Evolutionary conservation across 2,329 filamentous ascomycete species (phyloP).

Genomic region (Rutstroemia sp.): DNA sequence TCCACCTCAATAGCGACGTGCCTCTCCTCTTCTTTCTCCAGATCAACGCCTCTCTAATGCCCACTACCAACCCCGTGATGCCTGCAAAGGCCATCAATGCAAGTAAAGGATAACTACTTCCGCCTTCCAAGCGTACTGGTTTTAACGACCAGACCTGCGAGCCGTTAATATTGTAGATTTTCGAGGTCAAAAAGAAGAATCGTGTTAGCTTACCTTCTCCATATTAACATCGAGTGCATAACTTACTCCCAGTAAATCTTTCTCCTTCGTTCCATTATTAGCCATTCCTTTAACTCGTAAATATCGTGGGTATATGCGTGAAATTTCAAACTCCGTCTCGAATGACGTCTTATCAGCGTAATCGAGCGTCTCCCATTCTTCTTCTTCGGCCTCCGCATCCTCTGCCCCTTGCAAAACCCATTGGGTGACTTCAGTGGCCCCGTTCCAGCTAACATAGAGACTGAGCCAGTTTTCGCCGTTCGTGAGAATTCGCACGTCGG

Average conservation of each 20-base stretch:
- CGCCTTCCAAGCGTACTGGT: neutral
- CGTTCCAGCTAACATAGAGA: conserved; percentile 48
- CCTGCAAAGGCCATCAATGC: neutral
- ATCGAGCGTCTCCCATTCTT: neutral
- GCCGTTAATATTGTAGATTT: conserved; percentile 2
- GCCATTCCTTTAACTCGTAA: conserved; percentile 3
- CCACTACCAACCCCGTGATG: neutral
- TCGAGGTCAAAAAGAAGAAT: neutral
- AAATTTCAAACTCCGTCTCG: conserved; percentile 3
- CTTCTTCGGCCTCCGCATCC: neutral
- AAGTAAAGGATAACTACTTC: conserved; percentile 1
- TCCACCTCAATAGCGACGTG: neutral
- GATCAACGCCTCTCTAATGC: conserved; percentile 1
- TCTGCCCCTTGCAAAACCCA: conserved; percentile 32
- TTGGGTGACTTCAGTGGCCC: conserved; percentile 37
- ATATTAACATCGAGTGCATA: conserved; percentile 1
- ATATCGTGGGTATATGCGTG: neutral
- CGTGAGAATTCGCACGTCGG: conserved; percentile 31
- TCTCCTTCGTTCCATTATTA: neutral
- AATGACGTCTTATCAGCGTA: conserved; percentile 3
- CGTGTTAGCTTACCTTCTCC: conserved; percentile 5
- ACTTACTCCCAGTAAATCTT: conserved; percentile 5
- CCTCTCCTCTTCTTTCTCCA: neutral
- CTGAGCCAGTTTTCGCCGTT: conserved; percentile 26
- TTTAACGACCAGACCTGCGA: conserved; percentile 5